Evolutionary conservation across 164 flowering plant genomes (phyloP).

Genomic region (Piper betle): DNA sequence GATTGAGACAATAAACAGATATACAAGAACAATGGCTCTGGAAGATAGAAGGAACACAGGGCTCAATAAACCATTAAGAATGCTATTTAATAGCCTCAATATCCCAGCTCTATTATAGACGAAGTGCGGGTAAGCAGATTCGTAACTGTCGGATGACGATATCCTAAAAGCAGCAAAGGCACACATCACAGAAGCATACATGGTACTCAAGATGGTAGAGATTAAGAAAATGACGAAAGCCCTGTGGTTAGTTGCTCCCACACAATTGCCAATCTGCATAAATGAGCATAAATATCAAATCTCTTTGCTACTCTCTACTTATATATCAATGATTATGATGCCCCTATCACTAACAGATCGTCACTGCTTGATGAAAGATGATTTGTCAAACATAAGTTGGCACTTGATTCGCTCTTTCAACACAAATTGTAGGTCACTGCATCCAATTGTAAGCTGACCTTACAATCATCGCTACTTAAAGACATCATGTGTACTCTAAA

Average conservation of each 20-base stretch:
- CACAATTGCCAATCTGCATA: slow-evolving; percentile 95
- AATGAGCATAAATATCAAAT: neutral
- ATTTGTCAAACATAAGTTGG: too few relatives aligned
- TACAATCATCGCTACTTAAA: neutral
- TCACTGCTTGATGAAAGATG: neutral
- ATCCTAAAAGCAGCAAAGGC: slow-evolving; percentile 29
- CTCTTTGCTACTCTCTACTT: neutral
- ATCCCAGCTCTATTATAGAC: slow-evolving; percentile 8
- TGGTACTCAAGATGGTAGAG: slow-evolving; percentile 48
- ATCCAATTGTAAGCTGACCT: neutral
- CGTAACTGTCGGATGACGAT: slow-evolving; percentile 42
- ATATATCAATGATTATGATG: neutral
- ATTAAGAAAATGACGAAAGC: slow-evolving; percentile 57
- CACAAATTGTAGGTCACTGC: too few relatives aligned
- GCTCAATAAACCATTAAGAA: slow-evolving; percentile 30
- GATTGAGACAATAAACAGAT: slow-evolving; percentile 59
- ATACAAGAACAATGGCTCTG: slow-evolving; percentile 60
- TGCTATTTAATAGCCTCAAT: slow-evolving; percentile 21
- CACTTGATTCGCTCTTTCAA: neutral
- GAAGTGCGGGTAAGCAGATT: slow-evolving; percentile 8
- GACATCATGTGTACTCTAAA: neutral
- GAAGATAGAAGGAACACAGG: slow-evolving; percentile 40
- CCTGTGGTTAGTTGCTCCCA: slow-evolving; percentile 83
- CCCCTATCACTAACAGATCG: neutral
- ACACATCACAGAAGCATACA: slow-evolving; percentile 50